Evolutionary conservation across 179 eudicot species (phyloP).

Genomic region (Camellia oleifera): DNA sequence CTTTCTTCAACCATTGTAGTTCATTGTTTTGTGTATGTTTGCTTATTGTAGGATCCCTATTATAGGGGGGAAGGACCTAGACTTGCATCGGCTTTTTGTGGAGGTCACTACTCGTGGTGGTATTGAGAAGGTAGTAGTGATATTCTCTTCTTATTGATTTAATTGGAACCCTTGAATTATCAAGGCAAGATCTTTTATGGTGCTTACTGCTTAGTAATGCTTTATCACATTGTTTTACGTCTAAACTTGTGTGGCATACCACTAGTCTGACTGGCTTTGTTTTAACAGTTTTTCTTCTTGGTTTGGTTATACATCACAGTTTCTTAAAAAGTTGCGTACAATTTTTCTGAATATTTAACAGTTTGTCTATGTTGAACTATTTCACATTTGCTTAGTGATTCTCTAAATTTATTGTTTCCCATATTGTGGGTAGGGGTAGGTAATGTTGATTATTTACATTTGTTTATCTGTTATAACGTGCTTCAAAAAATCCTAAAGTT

Average conservation of each 20-base stretch:
- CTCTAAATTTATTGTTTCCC: background rate
- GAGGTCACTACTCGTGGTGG: slow-evolving; percentile 98
- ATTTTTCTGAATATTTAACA: background rate
- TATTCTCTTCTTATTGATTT: slow-evolving; percentile 5
- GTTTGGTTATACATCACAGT: background rate
- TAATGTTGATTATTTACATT: background rate
- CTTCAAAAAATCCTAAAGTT: background rate
- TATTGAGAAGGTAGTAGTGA: slow-evolving; percentile 55
- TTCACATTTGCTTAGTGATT: background rate
- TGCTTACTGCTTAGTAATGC: background rate
- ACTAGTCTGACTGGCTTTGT: background rate
- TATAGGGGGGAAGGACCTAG: slow-evolving; percentile 87
- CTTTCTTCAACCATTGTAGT: background rate
- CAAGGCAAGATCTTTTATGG: background rate
- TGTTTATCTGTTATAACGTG: background rate
- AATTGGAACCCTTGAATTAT: background rate
- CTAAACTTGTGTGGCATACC: too few species aligned
- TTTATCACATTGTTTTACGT: background rate
- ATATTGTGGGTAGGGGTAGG: too few species aligned
- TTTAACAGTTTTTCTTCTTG: background rate
- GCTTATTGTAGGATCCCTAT: slow-evolving; percentile 70
- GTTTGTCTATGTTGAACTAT: background rate
- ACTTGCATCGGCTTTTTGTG: slow-evolving; percentile 86
- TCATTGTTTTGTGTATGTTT: background rate
- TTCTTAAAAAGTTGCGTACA: background rate